Percentiles rank a stretch among this genome's conserved stretches.
phyloP scores from a whole-genome alignment of 192 early-diverging fungal species.

The Coemansia guatemalensis region DNA sequence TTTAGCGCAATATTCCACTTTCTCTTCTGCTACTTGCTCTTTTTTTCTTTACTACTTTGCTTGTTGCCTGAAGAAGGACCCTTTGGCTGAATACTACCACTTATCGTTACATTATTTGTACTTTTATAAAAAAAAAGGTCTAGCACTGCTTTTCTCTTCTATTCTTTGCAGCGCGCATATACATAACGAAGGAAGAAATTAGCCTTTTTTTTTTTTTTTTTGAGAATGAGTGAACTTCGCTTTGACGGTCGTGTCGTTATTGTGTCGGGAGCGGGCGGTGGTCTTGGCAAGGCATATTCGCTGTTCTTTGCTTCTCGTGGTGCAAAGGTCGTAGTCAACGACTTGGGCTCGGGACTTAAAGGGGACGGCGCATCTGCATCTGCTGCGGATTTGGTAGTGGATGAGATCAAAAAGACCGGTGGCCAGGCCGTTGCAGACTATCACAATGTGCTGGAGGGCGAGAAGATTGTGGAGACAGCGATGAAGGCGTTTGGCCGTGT shows the following conservation, averaged over 20 bases:
- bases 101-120: not conserved
- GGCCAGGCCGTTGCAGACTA: conserved; percentile 96
- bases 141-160: not conserved
- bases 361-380: conserved; percentile 73
- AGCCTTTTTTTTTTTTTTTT: no score
- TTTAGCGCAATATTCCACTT: not conserved
- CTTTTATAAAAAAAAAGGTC: not conserved
- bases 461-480: conserved; percentile 97
- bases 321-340: conserved; percentile 95
- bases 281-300: conserved; percentile 87
- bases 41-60: no score
- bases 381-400: conserved; percentile 93
- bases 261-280: conserved; percentile 96
- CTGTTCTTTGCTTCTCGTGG: conserved; percentile 87
- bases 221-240: conserved; percentile 52
- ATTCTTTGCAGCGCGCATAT: not conserved
- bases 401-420: conserved; percentile 84
- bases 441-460: conserved; percentile 96
- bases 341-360: conserved; percentile 78
- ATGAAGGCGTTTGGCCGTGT: conserved; percentile 92
- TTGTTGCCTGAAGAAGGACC: no score
- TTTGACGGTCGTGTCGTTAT: conserved; percentile 86
- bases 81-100: no score
- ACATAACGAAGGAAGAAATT: not conserved
- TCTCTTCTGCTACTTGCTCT: not conserved